These are phyloP conservation scores for Alternaria angustiovoidea DNA, from an alignment of 2,329 filamentous ascomycete genomes.

Conservation along the genomic window DNA sequence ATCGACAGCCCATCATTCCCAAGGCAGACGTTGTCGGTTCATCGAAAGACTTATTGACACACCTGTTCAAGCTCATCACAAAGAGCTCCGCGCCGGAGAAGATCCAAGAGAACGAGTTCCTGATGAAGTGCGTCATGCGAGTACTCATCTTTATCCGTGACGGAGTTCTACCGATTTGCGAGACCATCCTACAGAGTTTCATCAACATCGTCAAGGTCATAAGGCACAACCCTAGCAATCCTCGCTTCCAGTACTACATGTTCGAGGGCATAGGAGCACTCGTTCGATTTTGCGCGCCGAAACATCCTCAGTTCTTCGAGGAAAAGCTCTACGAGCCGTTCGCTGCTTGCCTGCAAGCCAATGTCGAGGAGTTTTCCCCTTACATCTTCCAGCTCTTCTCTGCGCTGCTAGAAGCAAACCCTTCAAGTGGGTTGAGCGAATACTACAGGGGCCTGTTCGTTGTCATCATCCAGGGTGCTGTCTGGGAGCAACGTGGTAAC, in stretches of 20 bases:
- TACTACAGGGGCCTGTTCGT: constrained; percentile 82
- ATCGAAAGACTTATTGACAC: constrained; percentile 84
- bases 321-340: constrained; percentile 84
- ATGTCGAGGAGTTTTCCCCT: constrained; percentile 92
- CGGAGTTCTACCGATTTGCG: constrained; percentile 74
- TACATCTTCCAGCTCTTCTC: constrained; percentile 97
- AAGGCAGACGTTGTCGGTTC: constrained; percentile 80
- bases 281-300: constrained; percentile 75
- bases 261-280: constrained; percentile 94
- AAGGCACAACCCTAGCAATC: constrained; percentile 94
- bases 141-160: constrained; percentile 94
- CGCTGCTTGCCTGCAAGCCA: constrained; percentile 78
- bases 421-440: constrained; percentile 76
- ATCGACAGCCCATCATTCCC: constrained; percentile 79
- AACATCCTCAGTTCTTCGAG: constrained; percentile 77
- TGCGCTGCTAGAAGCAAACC: constrained; percentile 86
- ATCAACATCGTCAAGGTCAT: constrained; percentile 92
- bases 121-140: constrained; percentile 99
- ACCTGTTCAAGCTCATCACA: constrained; percentile 91
- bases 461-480: constrained; percentile 78
- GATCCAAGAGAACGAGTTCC: constrained; percentile 97
- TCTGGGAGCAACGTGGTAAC: constrained; percentile 94
- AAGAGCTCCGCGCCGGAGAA: constrained; percentile 85
- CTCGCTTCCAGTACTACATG: constrained; percentile 97
- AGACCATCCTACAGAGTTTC: constrained; percentile 82